Evolutionary conservation across 2,329 filamentous ascomycete species (phyloP).

Genomic region (Neofusicoccum cordaticola): DNA sequence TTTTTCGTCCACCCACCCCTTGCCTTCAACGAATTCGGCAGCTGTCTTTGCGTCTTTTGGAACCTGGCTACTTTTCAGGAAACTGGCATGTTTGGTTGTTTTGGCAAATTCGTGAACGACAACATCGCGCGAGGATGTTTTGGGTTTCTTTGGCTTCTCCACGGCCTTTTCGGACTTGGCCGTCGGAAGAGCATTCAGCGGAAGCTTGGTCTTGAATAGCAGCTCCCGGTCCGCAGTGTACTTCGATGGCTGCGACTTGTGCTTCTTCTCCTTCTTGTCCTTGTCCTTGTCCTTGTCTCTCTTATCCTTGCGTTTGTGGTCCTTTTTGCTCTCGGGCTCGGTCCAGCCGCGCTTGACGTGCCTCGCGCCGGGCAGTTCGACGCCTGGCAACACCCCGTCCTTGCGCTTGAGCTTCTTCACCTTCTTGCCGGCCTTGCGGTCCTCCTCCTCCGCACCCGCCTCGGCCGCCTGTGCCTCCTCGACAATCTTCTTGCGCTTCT

Average conservation of each 20-base stretch:
- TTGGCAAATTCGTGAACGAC: slow-evolving; percentile 88
- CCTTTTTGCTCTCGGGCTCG: slow-evolving; percentile 54
- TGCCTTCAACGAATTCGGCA: slow-evolving; percentile 72
- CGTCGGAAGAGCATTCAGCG: slow-evolving; percentile 52
- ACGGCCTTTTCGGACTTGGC: slow-evolving; percentile 27
- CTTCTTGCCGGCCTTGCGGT: slow-evolving; percentile 44
- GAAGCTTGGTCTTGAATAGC: slow-evolving; percentile 77
- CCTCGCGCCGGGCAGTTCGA: slow-evolving; percentile 69
- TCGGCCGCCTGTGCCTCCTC: slow-evolving; percentile 37
- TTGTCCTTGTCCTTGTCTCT: slow-evolving; percentile 51
- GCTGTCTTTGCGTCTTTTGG: slow-evolving; percentile 47
- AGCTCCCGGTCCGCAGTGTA: slow-evolving; percentile 79
- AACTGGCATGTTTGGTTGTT: slow-evolving; percentile 76
- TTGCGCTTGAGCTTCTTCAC: slow-evolving; percentile 47
- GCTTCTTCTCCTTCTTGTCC: slow-evolving; percentile 52
- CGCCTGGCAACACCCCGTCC: slow-evolving; percentile 60
- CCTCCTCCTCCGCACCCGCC: slow-evolving; percentile 48
- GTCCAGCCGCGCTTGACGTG: slow-evolving; percentile 91
- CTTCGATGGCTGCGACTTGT: slow-evolving; percentile 66
- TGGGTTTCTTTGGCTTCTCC: slow-evolving; percentile 49
- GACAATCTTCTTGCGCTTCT: slow-evolving; percentile 47
- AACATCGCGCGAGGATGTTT: slow-evolving; percentile 48
- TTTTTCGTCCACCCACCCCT: slow-evolving; percentile 81
- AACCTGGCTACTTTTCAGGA: slow-evolving; percentile 61
- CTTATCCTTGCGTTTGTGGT: slow-evolving; percentile 47